phyloP scores from a whole-genome alignment of 345 rosid genomes.

The Lumnitzera racemosa region DNA sequence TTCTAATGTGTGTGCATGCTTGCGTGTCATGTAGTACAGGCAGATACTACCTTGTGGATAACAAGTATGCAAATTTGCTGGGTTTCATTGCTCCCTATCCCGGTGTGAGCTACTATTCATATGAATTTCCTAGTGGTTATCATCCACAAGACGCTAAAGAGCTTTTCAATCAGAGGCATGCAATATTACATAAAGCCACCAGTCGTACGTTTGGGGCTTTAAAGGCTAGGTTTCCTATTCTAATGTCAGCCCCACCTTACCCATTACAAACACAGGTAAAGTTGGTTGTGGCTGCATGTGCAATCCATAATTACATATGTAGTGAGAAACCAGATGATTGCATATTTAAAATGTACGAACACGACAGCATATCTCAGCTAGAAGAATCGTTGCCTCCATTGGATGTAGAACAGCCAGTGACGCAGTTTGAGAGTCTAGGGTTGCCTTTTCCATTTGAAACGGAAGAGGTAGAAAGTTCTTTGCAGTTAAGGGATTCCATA shows the following conservation, averaged over 20 bases:
- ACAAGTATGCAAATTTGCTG: conserved; percentile 53
- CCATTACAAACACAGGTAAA: conserved; percentile 84
- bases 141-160: conserved; percentile 57
- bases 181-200: conserved; percentile 37
- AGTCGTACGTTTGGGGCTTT: conserved; percentile 54
- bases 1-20: conserved; percentile 3
- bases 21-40: conserved; percentile 33
- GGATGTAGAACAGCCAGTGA: conserved; percentile 31
- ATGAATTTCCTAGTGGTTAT: conserved; percentile 32
- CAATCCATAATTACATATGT: conserved; percentile 70
- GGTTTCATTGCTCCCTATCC: conserved; percentile 72
- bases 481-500: conserved; percentile 57
- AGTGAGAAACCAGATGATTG: conserved; percentile 70
- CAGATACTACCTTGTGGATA: conserved; percentile 73
- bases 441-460: conserved; percentile 27
- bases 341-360: conserved; percentile 48
- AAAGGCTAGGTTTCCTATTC: conserved; percentile 77
- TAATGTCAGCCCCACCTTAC: conserved; percentile 82
- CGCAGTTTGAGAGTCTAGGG: conserved; percentile 25
- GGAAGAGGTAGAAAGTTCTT: conserved; percentile 34
- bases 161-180: conserved; percentile 75
- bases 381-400: conserved; percentile 29
- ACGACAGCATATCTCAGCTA: conserved; percentile 23
- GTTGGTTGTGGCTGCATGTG: conserved; percentile 76
- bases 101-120: conserved; percentile 29